phyloP scores from a whole-genome alignment of 495 filamentous ascomycete species.

The Talaromyces ruber region DNA sequence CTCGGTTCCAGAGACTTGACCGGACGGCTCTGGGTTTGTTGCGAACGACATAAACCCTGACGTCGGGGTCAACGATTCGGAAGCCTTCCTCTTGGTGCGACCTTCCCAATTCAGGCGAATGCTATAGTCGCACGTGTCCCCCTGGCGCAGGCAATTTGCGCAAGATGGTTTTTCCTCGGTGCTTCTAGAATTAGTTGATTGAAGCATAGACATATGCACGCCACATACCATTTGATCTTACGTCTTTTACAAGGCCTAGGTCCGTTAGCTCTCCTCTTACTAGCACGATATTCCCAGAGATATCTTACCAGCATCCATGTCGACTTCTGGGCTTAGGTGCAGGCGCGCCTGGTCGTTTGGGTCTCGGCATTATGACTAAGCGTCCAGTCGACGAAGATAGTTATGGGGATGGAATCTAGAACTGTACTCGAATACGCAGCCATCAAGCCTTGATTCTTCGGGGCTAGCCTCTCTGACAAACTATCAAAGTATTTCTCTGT shows the following conservation, averaged over 20 bases:
- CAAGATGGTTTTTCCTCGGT: conserved; percentile 76
- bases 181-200: conserved; percentile 14
- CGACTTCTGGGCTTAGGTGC: conserved; percentile 67
- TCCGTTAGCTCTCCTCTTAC: background rate
- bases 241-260: conserved; percentile 73
- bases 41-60: conserved; percentile 13
- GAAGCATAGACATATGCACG: background rate
- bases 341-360: conserved; percentile 55
- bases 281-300: background rate
- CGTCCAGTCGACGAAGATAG: background rate
- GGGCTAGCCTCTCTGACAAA: background rate
- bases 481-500: conserved; percentile 7
- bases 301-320: conserved; percentile 75
- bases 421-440: background rate
- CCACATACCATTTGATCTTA: conserved; percentile 71
- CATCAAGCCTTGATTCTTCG: conserved; percentile 5
- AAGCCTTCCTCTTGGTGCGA: conserved; percentile 36
- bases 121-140: conserved; percentile 77
- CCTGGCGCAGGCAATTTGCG: conserved; percentile 66
- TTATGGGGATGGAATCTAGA: background rate
- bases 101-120: conserved; percentile 82
- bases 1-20: background rate
- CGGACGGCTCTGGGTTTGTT: background rate
- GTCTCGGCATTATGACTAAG: conserved; percentile 49
- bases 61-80: conserved; percentile 22